These are phyloP conservation scores for Vigna angularis DNA, from an alignment of 306 rosid genomes.

Conservation along the genomic window DNA sequence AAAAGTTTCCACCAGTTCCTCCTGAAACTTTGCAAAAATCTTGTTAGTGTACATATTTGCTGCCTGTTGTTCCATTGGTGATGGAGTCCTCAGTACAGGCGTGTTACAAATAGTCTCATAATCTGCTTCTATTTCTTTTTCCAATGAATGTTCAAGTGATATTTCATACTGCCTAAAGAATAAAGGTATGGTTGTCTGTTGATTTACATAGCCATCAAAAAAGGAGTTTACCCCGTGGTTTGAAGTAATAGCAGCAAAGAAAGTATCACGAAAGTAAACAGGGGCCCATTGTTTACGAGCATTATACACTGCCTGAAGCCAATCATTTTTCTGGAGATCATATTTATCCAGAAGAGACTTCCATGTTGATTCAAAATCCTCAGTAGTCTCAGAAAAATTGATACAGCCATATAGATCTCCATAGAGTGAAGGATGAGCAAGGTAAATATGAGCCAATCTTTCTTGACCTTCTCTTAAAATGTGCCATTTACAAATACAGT, in stretches of 20 bases:
- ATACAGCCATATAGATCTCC: constrained; percentile 78
- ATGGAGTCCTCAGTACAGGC: constrained; percentile 76
- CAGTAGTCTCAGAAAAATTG: constrained; percentile 67
- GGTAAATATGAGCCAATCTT: constrained; percentile 77
- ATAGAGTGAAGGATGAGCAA: constrained; percentile 73
- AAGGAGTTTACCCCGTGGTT: constrained; percentile 67
- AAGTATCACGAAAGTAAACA: constrained; percentile 76
- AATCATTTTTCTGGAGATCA: constrained; percentile 67
- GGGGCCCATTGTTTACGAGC: constrained; percentile 93
- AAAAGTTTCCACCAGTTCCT: constrained; percentile 80
- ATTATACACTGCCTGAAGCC: constrained; percentile 83
- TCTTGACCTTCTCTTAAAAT: constrained; percentile 88
- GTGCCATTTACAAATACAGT: constrained; percentile 90
- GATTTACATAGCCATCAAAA: constrained; percentile 79
- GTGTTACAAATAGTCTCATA: constrained; percentile 65
- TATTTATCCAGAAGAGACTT: constrained; percentile 62
- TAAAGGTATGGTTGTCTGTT: constrained; percentile 70
- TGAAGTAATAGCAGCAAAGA: constrained; percentile 68
- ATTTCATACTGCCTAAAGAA: constrained; percentile 80
- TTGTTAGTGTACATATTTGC: constrained; percentile 71
- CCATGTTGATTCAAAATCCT: constrained; percentile 77
- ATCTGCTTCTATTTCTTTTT: constrained; percentile 82
- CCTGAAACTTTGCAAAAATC: constrained; percentile 77
- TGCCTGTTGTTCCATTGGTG: constrained; percentile 90
- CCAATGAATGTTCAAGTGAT: constrained; percentile 67